Evolutionary conservation across 2,329 filamentous ascomycete species (phyloP), one percentile per base, ranked within the genome.

Genomic region (Tolypocladium tropicale): DNA sequence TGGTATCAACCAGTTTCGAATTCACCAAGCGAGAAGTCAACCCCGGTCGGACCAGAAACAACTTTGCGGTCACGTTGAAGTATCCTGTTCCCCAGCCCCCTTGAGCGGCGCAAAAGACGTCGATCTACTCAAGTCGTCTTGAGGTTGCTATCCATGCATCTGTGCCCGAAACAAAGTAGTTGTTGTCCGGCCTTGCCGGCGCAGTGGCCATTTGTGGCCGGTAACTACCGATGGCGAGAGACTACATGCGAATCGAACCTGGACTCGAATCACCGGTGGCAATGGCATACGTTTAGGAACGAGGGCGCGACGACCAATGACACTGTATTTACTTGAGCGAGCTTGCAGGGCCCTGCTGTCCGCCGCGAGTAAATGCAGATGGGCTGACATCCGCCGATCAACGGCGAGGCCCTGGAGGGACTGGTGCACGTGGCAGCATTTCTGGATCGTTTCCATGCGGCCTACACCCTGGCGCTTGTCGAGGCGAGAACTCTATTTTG

Each of bases 11-110:
- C 52, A 56, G 57, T 10, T 39, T 58, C 28, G 57, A 60, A 21
- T 70, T 70, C 55, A 53, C 62, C 58, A 97, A 97, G 72, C 80
- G 82, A 59, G 87, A 94, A 68, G 69, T 96, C 43, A 86, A 89
- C 59, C 80, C 89, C 25, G 92, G 92, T 12, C 76, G 77, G 54
- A 81, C 78, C 28, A 83, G 91, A 68, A 99, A 99, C 72, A 97
- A 99, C 67, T 99, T 97, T 70, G 84, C 88, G 16, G 85, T 97
- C 63, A 80, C 90, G 18, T 70, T 96, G 58, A 75, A 54, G 34
- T 25, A 52, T 21, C 11, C 41, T 14, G 30, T 41, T n/a, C 28
- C 48, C 12, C 14, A 23, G 23, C 23, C 18, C 10, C 28, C 11
- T 14, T 50, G 28, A 33, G 10, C 28, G 25, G 16, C 10, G 11